Base-by-base conservation (phyloP, 2,329 filamentous ascomycete genomes). In the Septoria linicola region DNA sequence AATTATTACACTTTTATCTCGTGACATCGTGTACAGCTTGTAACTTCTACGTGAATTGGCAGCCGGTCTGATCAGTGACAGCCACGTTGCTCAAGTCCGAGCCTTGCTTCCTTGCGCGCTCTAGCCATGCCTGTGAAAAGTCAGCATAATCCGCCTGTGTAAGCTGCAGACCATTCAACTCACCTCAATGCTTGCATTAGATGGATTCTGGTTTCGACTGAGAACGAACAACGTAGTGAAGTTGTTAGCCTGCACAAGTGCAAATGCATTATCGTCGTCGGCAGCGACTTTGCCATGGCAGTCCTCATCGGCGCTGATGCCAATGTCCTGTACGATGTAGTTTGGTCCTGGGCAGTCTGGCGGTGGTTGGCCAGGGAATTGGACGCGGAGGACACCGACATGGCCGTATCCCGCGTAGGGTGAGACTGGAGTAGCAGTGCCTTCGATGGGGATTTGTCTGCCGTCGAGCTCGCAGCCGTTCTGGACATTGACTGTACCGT, bases 211-310 rank as follows among this genome's bases (percentile, higher is more conserved):
- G 30, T 59, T 49, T 27, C 59, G 45, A 32, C 57, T 61, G 40
- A 61, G 48, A 40, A 61, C 30, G 41, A 59, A 61, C 16, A 61
- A 45, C 2, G 57, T 61, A 4, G 57, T 51, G 50, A 59, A 59
- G 44, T 59, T 58, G 21, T 20, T 45, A 14, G 54, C 35, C 21
- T 61, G 59, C 42, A 61, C 59, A 49, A 61, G 59, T 10, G 59
- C 59, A 30, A 56, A 61, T 10, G 55, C 51, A 16, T 51, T 49
- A n/a, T 49, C 47, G 34, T 49, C 48, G 19, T 47, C 51, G 31
- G 37, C 53, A 21, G 37, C 20, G 1, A 34, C 35, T 13, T 46
- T 21, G 30, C 37, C 44, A 30, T 40, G 23, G 8, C 32, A 41
- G 11, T 48, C 43, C 21, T 45, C 30, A 2, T 36, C 49, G 11